phyloP scores from a whole-genome alignment of 768 basidiomycete genomes.

The Cyclocybe cylindracea region DNA sequence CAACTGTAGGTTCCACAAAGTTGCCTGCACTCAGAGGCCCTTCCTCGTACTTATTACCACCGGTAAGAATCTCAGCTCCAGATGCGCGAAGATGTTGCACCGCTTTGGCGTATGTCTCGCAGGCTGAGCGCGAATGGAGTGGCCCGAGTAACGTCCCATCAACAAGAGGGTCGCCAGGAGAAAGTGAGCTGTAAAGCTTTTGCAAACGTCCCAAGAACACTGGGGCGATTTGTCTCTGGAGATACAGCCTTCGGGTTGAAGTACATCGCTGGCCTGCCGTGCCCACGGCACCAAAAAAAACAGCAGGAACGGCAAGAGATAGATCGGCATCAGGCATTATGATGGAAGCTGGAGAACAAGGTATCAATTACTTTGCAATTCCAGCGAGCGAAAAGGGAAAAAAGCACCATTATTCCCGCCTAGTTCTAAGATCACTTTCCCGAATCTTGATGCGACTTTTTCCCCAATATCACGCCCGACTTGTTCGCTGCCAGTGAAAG shows the following conservation, averaged over 20 bases:
- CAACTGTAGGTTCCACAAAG: slow-evolving; percentile 88
- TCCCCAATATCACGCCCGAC: slow-evolving; percentile 89
- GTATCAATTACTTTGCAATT: slow-evolving; percentile 16
- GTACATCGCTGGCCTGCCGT: slow-evolving; percentile 81
- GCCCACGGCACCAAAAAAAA: slow-evolving; percentile 94
- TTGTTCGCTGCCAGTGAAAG: slow-evolving; percentile 92
- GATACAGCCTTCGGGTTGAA: slow-evolving; percentile 85
- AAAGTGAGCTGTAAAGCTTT: slow-evolving; percentile 69
- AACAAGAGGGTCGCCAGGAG: slow-evolving; percentile 85
- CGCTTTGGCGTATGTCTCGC: slow-evolving; percentile 64
- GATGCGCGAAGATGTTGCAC: slow-evolving; percentile 60
- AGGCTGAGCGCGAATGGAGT: slow-evolving; percentile 70
- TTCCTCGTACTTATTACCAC: slow-evolving; percentile 59
- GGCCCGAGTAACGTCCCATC: slow-evolving; percentile 80
- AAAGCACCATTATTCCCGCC: slow-evolving; percentile 90
- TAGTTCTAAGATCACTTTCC: slow-evolving; percentile 87
- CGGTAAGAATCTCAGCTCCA: slow-evolving; percentile 77
- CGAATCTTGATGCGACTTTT: slow-evolving; percentile 84
- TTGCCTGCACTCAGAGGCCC: slow-evolving; percentile 66
- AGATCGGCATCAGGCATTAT: slow-evolving; percentile 95
- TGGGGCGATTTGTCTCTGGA: slow-evolving; percentile 78
- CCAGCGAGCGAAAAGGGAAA: slow-evolving; percentile 3
- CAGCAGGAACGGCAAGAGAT: slow-evolving; percentile 82
- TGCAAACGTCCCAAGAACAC: slow-evolving; percentile 77
- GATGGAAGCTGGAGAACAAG: slow-evolving; percentile 66